A percentile compares a stretch with the other conserved stretches of the same genome.
These are phyloP conservation scores for Rhizopus delemar DNA, from an alignment of 371 early-diverging fungal genomes.

Conservation along the genomic window DNA sequence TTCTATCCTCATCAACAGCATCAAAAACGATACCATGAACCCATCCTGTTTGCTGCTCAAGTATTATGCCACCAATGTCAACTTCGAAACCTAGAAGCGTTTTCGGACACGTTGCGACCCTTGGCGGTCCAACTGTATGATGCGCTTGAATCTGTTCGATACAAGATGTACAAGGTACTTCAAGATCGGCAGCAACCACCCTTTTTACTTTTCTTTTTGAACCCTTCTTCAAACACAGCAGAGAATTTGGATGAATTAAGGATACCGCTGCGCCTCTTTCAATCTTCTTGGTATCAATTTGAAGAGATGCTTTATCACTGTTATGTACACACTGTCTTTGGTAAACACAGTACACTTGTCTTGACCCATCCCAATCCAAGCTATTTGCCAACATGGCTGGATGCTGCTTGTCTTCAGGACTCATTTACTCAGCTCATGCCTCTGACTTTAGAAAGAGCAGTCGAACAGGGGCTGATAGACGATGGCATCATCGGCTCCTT, in stretches of 20 bases:
- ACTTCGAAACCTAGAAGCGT: slow-evolving; percentile 24
- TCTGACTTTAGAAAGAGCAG: slow-evolving; percentile 23
- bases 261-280: background rate
- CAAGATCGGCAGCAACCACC: slow-evolving; percentile 6
- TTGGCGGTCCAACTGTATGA: slow-evolving; percentile 11
- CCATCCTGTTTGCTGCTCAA: slow-evolving; percentile 35
- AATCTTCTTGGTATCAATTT: slow-evolving; percentile 21
- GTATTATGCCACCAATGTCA: slow-evolving; percentile 20
- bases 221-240: background rate
- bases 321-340: slow-evolving; percentile 28
- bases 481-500: slow-evolving; percentile 15
- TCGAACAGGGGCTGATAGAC: slow-evolving; percentile 8
- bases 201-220: slow-evolving; percentile 1
- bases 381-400: background rate
- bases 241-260: background rate
- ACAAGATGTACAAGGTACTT: slow-evolving; percentile 1
- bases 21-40: slow-evolving; percentile 25
- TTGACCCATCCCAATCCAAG: background rate
- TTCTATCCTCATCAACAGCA: background rate
- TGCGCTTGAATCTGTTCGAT: slow-evolving; percentile 5
- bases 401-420: slow-evolving; percentile 18
- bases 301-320: slow-evolving; percentile 27
- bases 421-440: slow-evolving; percentile 31
- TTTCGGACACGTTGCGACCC: slow-evolving; percentile 3
- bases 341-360: background rate